These are phyloP conservation scores for Setaria viridis DNA, from an alignment of 202 grass and related monocot species.

Conservation along the genomic window DNA sequence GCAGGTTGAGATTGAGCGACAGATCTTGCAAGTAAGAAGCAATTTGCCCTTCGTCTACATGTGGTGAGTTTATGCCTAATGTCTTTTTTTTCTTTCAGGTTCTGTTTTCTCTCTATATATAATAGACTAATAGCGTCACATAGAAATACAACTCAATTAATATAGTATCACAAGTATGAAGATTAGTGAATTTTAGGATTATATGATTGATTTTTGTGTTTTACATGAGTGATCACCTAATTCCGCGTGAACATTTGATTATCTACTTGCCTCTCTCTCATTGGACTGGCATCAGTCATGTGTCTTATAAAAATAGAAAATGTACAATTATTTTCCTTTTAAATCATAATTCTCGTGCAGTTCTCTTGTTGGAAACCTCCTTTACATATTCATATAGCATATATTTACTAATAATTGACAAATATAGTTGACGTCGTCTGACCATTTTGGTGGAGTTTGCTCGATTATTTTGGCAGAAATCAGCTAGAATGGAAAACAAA, in stretches of 20 bases:
- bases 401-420: too few relatives aligned
- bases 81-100: neutral
- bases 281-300: slow-evolving; percentile 11
- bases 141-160: neutral
- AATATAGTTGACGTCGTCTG: too few relatives aligned
- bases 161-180: slow-evolving; percentile 25
- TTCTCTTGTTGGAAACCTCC: slow-evolving; percentile 12
- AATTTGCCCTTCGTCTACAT: slow-evolving; percentile 92
- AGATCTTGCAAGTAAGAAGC: slow-evolving; percentile 94
- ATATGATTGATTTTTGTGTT: slow-evolving; percentile 9
- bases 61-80: slow-evolving; percentile 64
- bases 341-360: neutral
- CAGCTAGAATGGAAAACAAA: too few relatives aligned
- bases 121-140: neutral
- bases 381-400: slow-evolving; percentile 12
- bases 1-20: slow-evolving; percentile 73
- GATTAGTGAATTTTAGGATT: neutral
- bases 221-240: neutral
- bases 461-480: too few relatives aligned
- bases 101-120: neutral
- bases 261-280: neutral
- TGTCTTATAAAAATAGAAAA: neutral
- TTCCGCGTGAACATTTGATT: neutral
- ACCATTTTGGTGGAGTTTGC: too few relatives aligned
- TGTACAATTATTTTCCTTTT: neutral